phyloP scores from a whole-genome alignment of 2,329 filamentous ascomycete genomes.

The Beauveria bassiana region DNA sequence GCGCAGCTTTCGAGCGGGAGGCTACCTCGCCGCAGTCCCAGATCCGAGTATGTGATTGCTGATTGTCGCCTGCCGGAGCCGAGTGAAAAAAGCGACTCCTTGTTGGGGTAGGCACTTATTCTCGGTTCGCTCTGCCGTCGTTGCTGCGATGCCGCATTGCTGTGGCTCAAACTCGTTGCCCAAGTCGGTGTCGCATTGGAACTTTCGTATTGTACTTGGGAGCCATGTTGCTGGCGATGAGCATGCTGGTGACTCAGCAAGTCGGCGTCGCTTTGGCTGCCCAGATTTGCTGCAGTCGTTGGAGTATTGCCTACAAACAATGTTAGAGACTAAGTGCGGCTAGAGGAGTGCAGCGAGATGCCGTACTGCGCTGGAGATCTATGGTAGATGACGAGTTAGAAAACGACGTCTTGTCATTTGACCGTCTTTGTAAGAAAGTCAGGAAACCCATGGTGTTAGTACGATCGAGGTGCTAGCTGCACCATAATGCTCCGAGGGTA shows the following conservation, averaged over 20 bases:
- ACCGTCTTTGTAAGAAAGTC: slow-evolving; percentile 1
- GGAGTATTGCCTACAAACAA: background rate
- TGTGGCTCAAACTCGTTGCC: background rate
- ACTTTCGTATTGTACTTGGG: background rate
- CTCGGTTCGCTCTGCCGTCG: background rate
- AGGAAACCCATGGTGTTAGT: slow-evolving; percentile 6
- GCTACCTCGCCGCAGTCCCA: background rate
- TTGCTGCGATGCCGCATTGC: background rate
- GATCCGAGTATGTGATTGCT: background rate
- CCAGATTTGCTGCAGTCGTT: background rate
- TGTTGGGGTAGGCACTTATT: background rate
- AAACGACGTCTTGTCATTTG: background rate
- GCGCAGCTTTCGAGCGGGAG: background rate
- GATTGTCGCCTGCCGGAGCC: background rate
- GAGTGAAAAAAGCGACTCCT: background rate
- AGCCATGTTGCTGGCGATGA: background rate
- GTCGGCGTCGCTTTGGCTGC: background rate
- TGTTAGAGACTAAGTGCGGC: background rate
- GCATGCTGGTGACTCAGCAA: background rate
- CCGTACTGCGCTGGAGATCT: background rate
- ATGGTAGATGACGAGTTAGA: background rate
- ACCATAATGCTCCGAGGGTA: background rate
- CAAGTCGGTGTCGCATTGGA: background rate
- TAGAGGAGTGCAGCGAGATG: no score
- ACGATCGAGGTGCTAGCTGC: background rate